Conservation (phyloP, 306 rosid genomes). For the Pterocarpus santalinus region DNA sequence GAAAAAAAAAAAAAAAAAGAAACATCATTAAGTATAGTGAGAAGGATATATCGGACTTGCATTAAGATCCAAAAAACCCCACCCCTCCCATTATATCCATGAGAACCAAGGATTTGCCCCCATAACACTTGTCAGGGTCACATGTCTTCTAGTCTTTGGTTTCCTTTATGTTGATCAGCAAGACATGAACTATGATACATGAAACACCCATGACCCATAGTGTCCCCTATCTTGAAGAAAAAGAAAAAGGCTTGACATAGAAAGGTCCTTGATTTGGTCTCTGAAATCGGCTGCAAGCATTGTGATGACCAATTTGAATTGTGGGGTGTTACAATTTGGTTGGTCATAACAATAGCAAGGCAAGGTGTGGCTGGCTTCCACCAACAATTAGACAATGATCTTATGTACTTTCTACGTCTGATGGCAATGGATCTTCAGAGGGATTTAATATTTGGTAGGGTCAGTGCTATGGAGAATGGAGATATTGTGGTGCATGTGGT, state of each 20-base stretch:
- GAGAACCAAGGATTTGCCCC: constrained; percentile 52
- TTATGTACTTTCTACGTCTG: constrained; percentile 56
- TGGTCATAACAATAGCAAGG: constrained; percentile 23
- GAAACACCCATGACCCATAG: constrained; percentile 45
- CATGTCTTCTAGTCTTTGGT: constrained; percentile 51
- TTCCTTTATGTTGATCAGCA: constrained; percentile 47
- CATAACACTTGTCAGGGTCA: constrained; percentile 43
- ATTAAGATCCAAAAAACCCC: constrained; percentile 38
- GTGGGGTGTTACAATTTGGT: constrained; percentile 24
- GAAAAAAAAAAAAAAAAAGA: background rate
- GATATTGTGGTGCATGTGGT: constrained; percentile 25
- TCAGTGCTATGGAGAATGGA: constrained; percentile 4
- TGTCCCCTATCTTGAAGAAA: constrained; percentile 48
- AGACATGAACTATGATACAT: constrained; percentile 43
- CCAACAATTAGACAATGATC: constrained; percentile 71
- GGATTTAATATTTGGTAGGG: constrained; percentile 58
- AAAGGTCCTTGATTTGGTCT: constrained; percentile 57
- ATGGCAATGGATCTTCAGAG: constrained; percentile 51
- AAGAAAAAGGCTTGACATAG: constrained; percentile 33
- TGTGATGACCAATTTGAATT: constrained; percentile 47
- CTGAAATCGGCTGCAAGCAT: constrained; percentile 43
- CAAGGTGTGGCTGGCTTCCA: constrained; percentile 59
- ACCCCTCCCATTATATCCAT: constrained; percentile 34
- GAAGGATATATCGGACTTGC: constrained; percentile 37
- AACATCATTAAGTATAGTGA: constrained; percentile 29